Evolutionary conservation across 2,329 filamentous ascomycete species (phyloP).

Genomic region (Nemania bipapillata): DNA sequence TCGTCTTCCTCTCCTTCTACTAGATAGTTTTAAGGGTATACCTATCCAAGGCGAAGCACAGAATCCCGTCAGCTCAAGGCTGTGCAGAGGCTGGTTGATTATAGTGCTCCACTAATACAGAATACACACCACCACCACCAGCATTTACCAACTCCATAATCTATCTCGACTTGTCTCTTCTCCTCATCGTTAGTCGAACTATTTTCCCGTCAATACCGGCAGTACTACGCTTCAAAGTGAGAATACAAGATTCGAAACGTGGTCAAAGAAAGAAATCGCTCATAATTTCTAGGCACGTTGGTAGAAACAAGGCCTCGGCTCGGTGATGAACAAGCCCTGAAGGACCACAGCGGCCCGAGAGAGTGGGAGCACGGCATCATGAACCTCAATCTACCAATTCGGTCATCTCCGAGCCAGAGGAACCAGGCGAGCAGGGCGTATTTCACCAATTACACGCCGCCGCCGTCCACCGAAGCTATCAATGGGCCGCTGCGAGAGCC

Average conservation of each 20-base stretch:
- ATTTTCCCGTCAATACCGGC: not conserved
- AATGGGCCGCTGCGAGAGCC: conserved; percentile 69
- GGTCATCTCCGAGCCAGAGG: conserved; percentile 59
- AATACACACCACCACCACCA: too few species aligned
- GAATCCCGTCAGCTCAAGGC: conserved; percentile 21
- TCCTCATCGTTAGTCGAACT: conserved; percentile 22
- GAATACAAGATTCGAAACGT: not conserved
- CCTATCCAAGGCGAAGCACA: too few species aligned
- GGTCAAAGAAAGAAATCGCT: not conserved
- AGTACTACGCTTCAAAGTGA: conserved; percentile 3
- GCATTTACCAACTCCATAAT: conserved; percentile 9
- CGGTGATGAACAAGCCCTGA: conserved; percentile 32
- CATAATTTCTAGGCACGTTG: not conserved
- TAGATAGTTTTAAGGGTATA: not conserved
- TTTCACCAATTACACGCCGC: conserved; percentile 65
- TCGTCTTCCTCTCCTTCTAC: not conserved
- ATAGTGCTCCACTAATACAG: conserved; percentile 37
- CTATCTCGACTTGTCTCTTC: conserved; percentile 6
- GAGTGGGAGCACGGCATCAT: conserved; percentile 49
- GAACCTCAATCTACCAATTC: conserved; percentile 65
- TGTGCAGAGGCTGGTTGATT: conserved; percentile 27
- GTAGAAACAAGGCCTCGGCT: conserved; percentile 2
- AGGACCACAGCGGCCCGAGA: conserved; percentile 25
- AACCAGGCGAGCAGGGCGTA: conserved; percentile 68
- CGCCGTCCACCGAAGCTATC: conserved; percentile 70